phyloP scores from a whole-genome alignment of 2,329 filamentous ascomycete species.

The Decorospora gaudefroyi region DNA sequence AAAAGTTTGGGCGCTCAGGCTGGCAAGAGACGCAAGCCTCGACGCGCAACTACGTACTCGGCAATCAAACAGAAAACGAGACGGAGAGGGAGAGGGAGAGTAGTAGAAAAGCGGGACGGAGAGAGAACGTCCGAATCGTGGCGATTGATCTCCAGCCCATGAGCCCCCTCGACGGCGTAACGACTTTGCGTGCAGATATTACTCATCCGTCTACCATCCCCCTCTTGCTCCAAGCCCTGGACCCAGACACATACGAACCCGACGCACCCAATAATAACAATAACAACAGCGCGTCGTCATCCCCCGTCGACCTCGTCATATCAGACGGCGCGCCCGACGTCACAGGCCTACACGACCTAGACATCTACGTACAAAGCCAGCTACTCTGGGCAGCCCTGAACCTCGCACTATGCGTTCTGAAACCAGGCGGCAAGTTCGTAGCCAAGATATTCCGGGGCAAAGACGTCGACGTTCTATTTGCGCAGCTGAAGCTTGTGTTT shows the following conservation, averaged over 20 bases:
- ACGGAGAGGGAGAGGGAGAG: conserved; percentile 15
- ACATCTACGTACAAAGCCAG: conserved; percentile 97
- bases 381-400: conserved; percentile 93
- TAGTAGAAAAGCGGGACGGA: conserved; percentile 49
- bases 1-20: conserved; percentile 81
- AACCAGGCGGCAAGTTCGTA: conserved; percentile 92
- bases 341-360: conserved; percentile 92
- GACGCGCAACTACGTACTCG: conserved; percentile 62
- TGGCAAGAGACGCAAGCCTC: conserved; percentile 83
- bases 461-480: conserved; percentile 94
- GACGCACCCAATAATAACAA: conserved; percentile 53
- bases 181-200: conserved; percentile 90
- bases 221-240: conserved; percentile 80
- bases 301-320: conserved; percentile 89
- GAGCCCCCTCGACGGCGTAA: conserved; percentile 88
- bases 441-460: conserved; percentile 96
- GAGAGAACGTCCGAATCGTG: conserved; percentile 86
- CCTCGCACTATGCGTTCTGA: conserved; percentile 87
- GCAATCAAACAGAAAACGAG: conserved; percentile 13
- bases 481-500: conserved; percentile 91
- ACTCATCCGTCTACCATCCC: conserved; percentile 96
- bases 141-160: conserved; percentile 96
- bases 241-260: conserved; percentile 62
- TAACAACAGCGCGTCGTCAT: too few relatives aligned
- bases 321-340: conserved; percentile 97